phyloP scores from a whole-genome alignment of 1,284 basidiomycete species.

The Lignosus rhinocerotis region DNA sequence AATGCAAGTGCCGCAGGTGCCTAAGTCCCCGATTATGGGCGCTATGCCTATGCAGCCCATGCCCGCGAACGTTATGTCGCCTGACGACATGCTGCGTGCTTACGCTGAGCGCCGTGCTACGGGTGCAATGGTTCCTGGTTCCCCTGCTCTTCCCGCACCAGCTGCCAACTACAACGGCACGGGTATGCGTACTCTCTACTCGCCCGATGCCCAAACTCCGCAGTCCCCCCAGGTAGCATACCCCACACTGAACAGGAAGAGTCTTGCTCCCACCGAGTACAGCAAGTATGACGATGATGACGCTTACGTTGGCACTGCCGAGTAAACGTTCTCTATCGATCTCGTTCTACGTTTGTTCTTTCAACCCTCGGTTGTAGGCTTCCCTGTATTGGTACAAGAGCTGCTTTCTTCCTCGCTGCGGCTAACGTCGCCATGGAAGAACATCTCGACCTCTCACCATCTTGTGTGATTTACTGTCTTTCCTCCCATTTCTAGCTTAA shows the following conservation, averaged over 20 bases:
- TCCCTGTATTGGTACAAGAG: slow-evolving; percentile 2
- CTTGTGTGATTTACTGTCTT: slow-evolving; percentile 14
- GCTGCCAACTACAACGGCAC: slow-evolving; percentile 33
- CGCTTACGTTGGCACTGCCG: slow-evolving; percentile 35
- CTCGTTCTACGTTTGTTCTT: not conserved
- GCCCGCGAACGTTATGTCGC: slow-evolving; percentile 54
- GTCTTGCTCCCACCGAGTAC: slow-evolving; percentile 33
- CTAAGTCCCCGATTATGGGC: slow-evolving; percentile 39
- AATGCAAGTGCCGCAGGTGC: slow-evolving; percentile 11
- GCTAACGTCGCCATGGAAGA: not conserved
- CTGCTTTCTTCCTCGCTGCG: not conserved
- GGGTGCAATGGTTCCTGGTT: slow-evolving; percentile 26
- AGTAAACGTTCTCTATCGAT: slow-evolving; percentile 24
- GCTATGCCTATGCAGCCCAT: slow-evolving; percentile 48
- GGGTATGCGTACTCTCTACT: slow-evolving; percentile 39
- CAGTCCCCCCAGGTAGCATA: slow-evolving; percentile 19
- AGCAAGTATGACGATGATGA: slow-evolving; percentile 36
- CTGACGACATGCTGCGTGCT: slow-evolving; percentile 74
- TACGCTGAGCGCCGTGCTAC: slow-evolving; percentile 60
- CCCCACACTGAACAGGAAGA: slow-evolving; percentile 27
- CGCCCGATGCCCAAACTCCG: slow-evolving; percentile 27
- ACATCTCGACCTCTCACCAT: not conserved
- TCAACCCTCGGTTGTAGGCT: slow-evolving; percentile 3
- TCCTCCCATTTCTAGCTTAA: slow-evolving; percentile 8
- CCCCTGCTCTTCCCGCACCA: slow-evolving; percentile 25